Percentiles rank a stretch among this genome's conserved stretches.
Conservation (phyloP, 2,329 filamentous ascomycete species). For the Colletotrichum phormii region DNA sequence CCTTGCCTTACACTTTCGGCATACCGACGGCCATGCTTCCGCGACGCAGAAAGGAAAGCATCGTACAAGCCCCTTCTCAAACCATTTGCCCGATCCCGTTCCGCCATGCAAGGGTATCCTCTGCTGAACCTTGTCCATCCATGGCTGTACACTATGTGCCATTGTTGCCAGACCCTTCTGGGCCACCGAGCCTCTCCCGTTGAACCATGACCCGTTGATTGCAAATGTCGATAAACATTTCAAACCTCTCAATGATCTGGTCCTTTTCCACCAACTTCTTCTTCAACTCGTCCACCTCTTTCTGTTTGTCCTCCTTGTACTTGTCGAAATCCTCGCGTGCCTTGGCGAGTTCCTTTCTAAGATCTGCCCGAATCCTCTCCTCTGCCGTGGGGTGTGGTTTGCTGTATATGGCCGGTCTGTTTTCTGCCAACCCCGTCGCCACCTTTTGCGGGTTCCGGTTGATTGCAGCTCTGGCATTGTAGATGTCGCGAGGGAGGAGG, state of each 20-base stretch:
- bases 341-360: conserved; percentile 70
- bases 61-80: conserved; percentile 28
- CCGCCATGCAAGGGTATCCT: conserved; percentile 36
- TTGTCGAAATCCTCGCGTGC: conserved; percentile 67
- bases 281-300: conserved; percentile 69
- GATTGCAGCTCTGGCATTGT: conserved; percentile 75
- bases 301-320: conserved; percentile 65
- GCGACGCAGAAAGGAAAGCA: conserved; percentile 28
- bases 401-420: conserved; percentile 73
- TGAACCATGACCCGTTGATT: conserved; percentile 75
- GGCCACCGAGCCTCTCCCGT: conserved; percentile 59
- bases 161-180: conserved; percentile 24
- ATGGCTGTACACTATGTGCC: neutral
- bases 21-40: conserved; percentile 32
- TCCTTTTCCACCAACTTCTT: conserved; percentile 72
- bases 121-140: neutral
- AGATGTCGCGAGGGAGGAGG: conserved; percentile 73
- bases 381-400: conserved; percentile 73
- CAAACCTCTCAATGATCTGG: conserved; percentile 71
- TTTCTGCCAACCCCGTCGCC: conserved; percentile 68
- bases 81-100: conserved; percentile 29
- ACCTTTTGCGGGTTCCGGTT: conserved; percentile 74
- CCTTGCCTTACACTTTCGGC: conserved; percentile 12
- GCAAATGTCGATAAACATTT: conserved; percentile 78
- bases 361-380: conserved; percentile 72